phyloP scores from a whole-genome alignment of 208 protist genomes.

The Acanthamoeba sp. region DNA sequence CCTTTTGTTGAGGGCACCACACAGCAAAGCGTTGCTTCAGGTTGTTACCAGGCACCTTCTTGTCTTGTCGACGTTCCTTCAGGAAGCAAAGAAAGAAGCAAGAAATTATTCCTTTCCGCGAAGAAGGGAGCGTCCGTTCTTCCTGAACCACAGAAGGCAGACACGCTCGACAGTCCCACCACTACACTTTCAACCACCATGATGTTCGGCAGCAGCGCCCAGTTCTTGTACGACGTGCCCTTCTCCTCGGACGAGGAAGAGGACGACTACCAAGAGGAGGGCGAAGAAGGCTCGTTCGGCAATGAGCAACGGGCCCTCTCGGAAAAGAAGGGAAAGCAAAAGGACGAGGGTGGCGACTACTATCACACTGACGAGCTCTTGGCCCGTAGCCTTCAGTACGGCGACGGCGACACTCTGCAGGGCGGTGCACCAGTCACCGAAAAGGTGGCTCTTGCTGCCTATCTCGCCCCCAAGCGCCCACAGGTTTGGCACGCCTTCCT shows the following conservation, averaged over 20 bases:
- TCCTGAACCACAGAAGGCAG: too few relatives aligned
- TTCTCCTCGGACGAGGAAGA: slow-evolving; percentile 28
- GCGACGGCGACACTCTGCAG: neutral
- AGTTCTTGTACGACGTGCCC: slow-evolving; percentile 11
- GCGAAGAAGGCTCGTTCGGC: neutral
- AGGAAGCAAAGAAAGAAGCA: too few relatives aligned
- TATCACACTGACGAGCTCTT: neutral
- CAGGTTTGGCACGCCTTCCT: neutral
- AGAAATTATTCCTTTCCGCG: too few relatives aligned
- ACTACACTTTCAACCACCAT: neutral
- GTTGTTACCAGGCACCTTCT: too few relatives aligned
- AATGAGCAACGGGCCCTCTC: neutral
- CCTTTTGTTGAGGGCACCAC: too few relatives aligned
- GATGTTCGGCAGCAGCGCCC: slow-evolving; percentile 25
- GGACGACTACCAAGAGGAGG: neutral
- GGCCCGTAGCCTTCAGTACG: neutral
- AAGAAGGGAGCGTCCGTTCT: too few relatives aligned
- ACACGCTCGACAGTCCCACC: neutral
- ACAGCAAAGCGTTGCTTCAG: too few relatives aligned
- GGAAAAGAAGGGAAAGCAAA: neutral
- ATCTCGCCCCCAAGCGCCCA: neutral
- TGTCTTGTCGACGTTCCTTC: too few relatives aligned
- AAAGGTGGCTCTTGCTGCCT: neutral
- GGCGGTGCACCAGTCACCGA: neutral
- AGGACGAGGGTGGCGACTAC: neutral